phyloP scores from a whole-genome alignment of 768 basidiomycete species.

The Cytidiella melzeri region DNA sequence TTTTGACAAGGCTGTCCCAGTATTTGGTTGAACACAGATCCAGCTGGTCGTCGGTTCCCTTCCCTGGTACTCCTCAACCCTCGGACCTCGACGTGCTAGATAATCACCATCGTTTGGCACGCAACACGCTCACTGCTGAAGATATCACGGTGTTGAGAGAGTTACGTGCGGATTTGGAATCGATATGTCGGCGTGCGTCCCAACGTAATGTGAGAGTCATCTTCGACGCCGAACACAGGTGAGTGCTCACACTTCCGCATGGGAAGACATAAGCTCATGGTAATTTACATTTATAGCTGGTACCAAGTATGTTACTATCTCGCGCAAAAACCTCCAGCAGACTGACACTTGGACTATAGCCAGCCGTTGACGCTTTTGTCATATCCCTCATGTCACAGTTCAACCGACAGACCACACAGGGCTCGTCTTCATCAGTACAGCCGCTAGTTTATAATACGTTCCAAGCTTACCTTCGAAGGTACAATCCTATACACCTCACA shows the following conservation, averaged over 20 bases:
- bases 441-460: conserved; percentile 82
- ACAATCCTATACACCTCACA: conserved; percentile 7
- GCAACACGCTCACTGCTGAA: conserved; percentile 35
- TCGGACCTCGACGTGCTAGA: conserved; percentile 54
- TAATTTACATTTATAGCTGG: conserved; percentile 18
- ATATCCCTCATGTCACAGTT: conserved; percentile 71
- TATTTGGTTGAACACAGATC: conserved; percentile 44
- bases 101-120: conserved; percentile 6
- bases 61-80: conserved; percentile 60
- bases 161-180: conserved; percentile 53
- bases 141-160: conserved; percentile 59
- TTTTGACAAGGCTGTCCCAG: conserved; percentile 57
- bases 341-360: conserved; percentile 24
- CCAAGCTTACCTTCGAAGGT: conserved; percentile 85
- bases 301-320: conserved; percentile 30
- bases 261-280: background rate
- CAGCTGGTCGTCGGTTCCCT: conserved; percentile 36
- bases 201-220: conserved; percentile 62
- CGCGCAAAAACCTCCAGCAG: background rate
- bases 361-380: conserved; percentile 79
- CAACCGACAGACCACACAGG: conserved; percentile 41
- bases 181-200: conserved; percentile 60
- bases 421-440: conserved; percentile 30
- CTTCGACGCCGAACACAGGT: conserved; percentile 84
- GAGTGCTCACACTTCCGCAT: conserved; percentile 4